These are phyloP conservation scores for Sugiyamaella lignohabitans DNA, from an alignment of 805 yeast species.

Conservation along the genomic window DNA sequence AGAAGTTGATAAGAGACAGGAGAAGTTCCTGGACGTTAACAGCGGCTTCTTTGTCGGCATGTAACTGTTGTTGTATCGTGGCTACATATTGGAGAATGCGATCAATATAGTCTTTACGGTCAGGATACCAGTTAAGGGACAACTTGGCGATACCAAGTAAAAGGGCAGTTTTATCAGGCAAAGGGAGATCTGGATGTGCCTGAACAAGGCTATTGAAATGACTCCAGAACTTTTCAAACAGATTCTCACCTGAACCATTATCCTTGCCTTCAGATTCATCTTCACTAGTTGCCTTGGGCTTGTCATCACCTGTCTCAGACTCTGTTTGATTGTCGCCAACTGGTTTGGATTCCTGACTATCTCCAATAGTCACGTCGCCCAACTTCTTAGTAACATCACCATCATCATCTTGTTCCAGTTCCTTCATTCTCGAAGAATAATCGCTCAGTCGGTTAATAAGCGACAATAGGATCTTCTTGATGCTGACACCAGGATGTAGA, in stretches of 20 bases:
- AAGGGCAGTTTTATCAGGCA: slow-evolving; percentile 58
- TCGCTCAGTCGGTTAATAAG: slow-evolving; percentile 53
- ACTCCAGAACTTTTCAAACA: slow-evolving; percentile 61
- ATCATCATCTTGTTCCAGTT: background rate
- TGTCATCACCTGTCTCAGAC: background rate
- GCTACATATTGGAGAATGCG: slow-evolving; percentile 44
- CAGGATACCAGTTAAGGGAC: slow-evolving; percentile 60
- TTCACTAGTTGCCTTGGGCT: background rate
- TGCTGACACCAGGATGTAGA: slow-evolving; percentile 63
- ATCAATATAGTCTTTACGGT: slow-evolving; percentile 54
- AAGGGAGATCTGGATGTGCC: slow-evolving; percentile 56
- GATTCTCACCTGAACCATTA: slow-evolving; percentile 20
- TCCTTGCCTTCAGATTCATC: slow-evolving; percentile 7
- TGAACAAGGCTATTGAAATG: slow-evolving; percentile 53
- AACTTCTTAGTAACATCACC: slow-evolving; percentile 10
- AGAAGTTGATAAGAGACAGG: slow-evolving; percentile 29
- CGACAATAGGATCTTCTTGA: slow-evolving; percentile 58
- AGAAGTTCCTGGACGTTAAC: slow-evolving; percentile 30
- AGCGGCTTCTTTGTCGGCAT: slow-evolving; percentile 14
- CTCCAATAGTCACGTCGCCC: slow-evolving; percentile 10
- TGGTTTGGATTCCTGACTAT: background rate
- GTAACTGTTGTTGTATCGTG: background rate
- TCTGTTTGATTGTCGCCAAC: slow-evolving; percentile 5
- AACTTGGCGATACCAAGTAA: slow-evolving; percentile 61
- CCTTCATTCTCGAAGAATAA: slow-evolving; percentile 22